phyloP scores from a whole-genome alignment of 495 filamentous ascomycete genomes.

The Peziza echinospora region DNA sequence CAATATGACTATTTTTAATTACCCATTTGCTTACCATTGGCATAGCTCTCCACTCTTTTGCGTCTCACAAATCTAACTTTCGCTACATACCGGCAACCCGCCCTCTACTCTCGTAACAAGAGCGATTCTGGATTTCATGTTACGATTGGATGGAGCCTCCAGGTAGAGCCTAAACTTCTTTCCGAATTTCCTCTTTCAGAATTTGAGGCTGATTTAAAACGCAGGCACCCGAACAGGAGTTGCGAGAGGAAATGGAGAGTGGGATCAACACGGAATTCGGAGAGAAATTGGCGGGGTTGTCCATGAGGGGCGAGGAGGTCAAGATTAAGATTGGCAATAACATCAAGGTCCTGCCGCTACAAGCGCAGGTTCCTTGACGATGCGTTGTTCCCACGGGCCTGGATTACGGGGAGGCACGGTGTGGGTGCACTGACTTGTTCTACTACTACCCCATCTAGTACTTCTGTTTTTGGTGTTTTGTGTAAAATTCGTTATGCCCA shows the following conservation, averaged over 20 bases:
- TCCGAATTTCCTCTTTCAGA: neutral
- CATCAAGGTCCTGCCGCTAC: constrained; percentile 21
- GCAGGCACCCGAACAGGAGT: constrained; percentile 4
- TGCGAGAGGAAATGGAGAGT: constrained; percentile 21
- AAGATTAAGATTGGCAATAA: constrained; percentile 66
- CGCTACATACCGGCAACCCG: constrained; percentile 38
- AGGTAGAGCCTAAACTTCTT: neutral
- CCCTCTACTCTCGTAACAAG: constrained; percentile 37
- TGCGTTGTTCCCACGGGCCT: too few species aligned
- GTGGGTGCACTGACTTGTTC: too few species aligned
- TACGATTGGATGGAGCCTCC: constrained; percentile 58
- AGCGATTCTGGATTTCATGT: constrained; percentile 47
- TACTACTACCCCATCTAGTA: too few species aligned
- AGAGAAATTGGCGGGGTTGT: constrained; percentile 14
- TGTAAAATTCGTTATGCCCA: too few species aligned
- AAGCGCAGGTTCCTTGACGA: neutral
- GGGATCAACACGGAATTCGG: constrained; percentile 15
- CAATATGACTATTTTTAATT: neutral
- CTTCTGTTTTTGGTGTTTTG: too few species aligned
- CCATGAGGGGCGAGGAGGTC: constrained; percentile 28
- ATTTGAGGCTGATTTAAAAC: neutral
- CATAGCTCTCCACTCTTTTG: constrained; percentile 40
- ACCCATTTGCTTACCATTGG: neutral
- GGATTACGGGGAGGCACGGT: too few species aligned
- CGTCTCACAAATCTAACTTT: constrained; percentile 40